Percentiles rank a stretch among this genome's conserved stretches.
These are phyloP conservation scores for Fusarium paranaense DNA, from an alignment of 2,329 filamentous ascomycete species.

Conservation along the genomic window DNA sequence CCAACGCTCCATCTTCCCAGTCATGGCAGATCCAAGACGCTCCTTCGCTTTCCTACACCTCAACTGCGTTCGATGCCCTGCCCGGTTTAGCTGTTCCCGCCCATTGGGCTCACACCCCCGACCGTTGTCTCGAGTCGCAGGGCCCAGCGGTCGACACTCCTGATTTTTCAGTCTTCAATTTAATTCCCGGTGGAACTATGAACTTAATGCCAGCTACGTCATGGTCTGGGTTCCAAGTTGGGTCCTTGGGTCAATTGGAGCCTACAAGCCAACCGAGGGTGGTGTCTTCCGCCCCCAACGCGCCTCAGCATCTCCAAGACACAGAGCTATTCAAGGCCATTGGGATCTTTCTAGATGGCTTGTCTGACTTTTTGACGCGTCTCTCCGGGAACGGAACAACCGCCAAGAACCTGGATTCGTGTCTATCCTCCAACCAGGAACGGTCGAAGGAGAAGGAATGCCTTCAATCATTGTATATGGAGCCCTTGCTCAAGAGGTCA, in stretches of 20 bases:
- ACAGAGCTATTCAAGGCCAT: not conserved
- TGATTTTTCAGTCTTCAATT: no score
- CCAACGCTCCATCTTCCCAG: no score
- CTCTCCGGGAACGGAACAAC: not conserved
- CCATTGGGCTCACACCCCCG: no score
- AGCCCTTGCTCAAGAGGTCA: not conserved
- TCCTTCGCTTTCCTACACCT: no score
- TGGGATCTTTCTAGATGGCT: not conserved
- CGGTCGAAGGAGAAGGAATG: not conserved
- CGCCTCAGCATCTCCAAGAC: not conserved
- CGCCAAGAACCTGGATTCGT: not conserved
- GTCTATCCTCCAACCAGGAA: not conserved
- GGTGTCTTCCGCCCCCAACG: not conserved
- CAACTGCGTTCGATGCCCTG: no score
- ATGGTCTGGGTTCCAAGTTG: not conserved
- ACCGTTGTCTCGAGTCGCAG: no score
- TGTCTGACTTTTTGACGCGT: rapidly evolving
- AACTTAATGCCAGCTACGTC: not conserved
- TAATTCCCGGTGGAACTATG: no score
- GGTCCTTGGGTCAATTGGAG: not conserved
- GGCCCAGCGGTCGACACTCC: no score
- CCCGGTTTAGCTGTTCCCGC: no score
- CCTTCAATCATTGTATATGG: not conserved
- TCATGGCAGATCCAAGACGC: no score
- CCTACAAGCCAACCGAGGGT: rapidly evolving